Evolutionary conservation across 2,329 filamentous ascomycete genomes (phyloP).

Genomic region (Colletotrichum gigasporum): DNA sequence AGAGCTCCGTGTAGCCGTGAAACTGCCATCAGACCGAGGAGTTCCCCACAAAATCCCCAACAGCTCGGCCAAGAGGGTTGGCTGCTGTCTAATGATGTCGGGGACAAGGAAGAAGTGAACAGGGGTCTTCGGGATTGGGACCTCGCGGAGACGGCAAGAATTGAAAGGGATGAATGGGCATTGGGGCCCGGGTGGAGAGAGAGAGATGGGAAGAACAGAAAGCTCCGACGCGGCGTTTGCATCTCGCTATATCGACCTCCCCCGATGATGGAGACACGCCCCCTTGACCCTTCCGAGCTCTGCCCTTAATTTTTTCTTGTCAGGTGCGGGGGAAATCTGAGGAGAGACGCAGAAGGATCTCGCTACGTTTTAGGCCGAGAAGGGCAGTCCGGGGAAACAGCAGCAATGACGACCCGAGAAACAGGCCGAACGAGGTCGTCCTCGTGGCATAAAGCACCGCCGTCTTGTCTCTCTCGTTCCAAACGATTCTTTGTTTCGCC

Average conservation of each 20-base stretch:
- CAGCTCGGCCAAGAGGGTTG: slow-evolving; percentile 32
- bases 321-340: slow-evolving; percentile 22
- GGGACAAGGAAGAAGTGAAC: slow-evolving; percentile 19
- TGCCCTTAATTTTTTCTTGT: too few relatives aligned
- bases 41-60: background rate
- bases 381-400: background rate
- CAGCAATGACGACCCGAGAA: slow-evolving; percentile 23
- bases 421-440: background rate
- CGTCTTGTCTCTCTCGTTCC: background rate
- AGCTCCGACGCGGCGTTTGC: slow-evolving; percentile 10
- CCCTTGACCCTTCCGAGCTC: background rate
- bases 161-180: background rate
- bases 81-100: slow-evolving; percentile 31
- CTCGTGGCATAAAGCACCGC: slow-evolving; percentile 21
- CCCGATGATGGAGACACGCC: slow-evolving; percentile 14
- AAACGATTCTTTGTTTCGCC: background rate
- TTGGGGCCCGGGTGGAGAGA: too few relatives aligned
- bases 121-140: slow-evolving; percentile 14
- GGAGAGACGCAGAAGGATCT: background rate
- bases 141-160: background rate
- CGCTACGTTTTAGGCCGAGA: slow-evolving; percentile 24
- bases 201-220: background rate
- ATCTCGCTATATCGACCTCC: slow-evolving; percentile 22
- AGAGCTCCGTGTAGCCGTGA: slow-evolving; percentile 30
- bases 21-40: slow-evolving; percentile 31